Percentiles rank a stretch among this genome's conserved stretches.
phyloP scores from a whole-genome alignment of 2,329 filamentous ascomycete species.

The Myriosclerotinia duriaeana region DNA sequence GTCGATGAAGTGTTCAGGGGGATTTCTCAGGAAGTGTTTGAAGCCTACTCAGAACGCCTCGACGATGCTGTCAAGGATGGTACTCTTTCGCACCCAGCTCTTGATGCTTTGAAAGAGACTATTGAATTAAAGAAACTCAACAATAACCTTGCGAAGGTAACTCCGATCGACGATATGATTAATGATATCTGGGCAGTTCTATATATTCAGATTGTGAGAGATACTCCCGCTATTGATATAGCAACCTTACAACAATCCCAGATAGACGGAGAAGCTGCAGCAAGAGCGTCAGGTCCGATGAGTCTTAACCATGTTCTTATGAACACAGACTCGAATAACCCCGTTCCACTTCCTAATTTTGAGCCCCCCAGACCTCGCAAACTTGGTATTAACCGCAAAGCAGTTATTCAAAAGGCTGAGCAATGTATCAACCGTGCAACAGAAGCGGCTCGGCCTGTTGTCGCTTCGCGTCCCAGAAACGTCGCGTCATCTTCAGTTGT shows the following conservation, averaged over 20 bases:
- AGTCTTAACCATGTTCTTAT: slow-evolving; percentile 40
- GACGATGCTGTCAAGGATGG: slow-evolving; percentile 57
- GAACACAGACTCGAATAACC: slow-evolving; percentile 37
- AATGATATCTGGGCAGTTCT: slow-evolving; percentile 82
- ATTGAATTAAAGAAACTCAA: slow-evolving; percentile 78
- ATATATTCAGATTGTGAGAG: slow-evolving; percentile 65
- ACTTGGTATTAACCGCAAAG: slow-evolving; percentile 41
- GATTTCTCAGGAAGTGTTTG: slow-evolving; percentile 65
- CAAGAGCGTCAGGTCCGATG: slow-evolving; percentile 35
- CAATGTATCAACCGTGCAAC: slow-evolving; percentile 52
- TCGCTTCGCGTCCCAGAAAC: slow-evolving; percentile 39
- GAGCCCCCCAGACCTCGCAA: slow-evolving; percentile 36
- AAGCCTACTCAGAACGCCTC: slow-evolving; percentile 56
- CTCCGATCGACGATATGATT: slow-evolving; percentile 88
- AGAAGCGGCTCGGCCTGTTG: slow-evolving; percentile 38
- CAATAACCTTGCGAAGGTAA: slow-evolving; percentile 79
- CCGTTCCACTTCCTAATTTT: slow-evolving; percentile 33
- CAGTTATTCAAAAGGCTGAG: slow-evolving; percentile 62
- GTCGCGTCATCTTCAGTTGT: not conserved
- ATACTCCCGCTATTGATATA: slow-evolving; percentile 47
- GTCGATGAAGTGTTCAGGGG: slow-evolving; percentile 67
- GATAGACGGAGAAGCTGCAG: slow-evolving; percentile 48
- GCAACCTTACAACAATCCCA: slow-evolving; percentile 48
- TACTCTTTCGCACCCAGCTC: slow-evolving; percentile 47
- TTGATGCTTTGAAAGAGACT: slow-evolving; percentile 65